Evolutionary conservation across 768 basidiomycete species (phyloP), one percentile per base, ranked within the genome.

Genomic region (Naganishia vishniacii): DNA sequence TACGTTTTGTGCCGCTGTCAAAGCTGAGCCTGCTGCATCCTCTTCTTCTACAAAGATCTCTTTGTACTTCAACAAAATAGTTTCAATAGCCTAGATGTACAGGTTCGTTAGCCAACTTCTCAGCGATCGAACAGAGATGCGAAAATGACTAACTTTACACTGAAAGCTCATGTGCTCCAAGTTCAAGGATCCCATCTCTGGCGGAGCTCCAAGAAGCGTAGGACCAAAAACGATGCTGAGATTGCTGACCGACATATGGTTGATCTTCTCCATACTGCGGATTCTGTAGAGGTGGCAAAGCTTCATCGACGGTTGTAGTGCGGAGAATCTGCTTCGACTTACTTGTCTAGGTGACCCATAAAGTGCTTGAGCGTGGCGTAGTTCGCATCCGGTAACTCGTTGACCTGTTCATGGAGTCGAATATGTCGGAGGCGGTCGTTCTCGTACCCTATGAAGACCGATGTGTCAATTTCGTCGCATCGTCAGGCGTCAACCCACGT

Each of bases 301-400:
- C 25, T 25, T 37, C 9, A 56, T 34, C 28, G 18, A 15, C 58
- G 34, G 51, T 15, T 37, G 7, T 40, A 3, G 8, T 12, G 28
- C n/a, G 12, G 29, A 4, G 49, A n/a, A 18, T 28, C 20, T 46
- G 26, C 9, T 23, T 4, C 6, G 0, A 77, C 84, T 62, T 69
- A 94, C 93, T 83, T 85, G 79, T 97, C 83, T 66, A 99, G 80
- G 79, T 99, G 95, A 13, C 89, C 91, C 81, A 99, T 82, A 77
- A 98, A 88, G 77, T 83, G 95, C 75, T 98, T 97, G 56, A 98
- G 81, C 1, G 94, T 94, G 1, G 95, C 90, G 72, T 99, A 99
- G 77, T 98, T 97, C n/a, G 95, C 84, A 78, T 99, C 95, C 13
- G 95, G 94, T 59, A 99, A 82, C 69, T 97, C 94, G 72, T 99